Percentiles rank a stretch among this genome's conserved stretches.
phyloP scores from a whole-genome alignment of 2,329 filamentous ascomycete genomes.

The Alternaria ethzedia region DNA sequence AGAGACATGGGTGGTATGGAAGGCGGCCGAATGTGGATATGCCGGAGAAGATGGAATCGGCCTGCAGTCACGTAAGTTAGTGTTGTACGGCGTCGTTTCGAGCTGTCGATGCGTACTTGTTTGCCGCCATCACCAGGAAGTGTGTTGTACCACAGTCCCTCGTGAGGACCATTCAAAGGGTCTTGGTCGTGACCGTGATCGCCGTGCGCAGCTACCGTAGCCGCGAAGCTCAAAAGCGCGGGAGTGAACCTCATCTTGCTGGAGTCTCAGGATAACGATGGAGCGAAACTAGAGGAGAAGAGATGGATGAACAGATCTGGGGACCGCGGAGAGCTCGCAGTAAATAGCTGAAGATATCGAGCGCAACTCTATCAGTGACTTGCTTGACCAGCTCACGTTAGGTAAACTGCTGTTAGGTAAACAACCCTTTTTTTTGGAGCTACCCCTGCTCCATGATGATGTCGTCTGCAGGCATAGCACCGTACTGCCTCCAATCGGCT shows the following conservation, averaged over 20 bases:
- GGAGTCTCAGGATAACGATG: neutral
- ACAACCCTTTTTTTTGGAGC: constrained; percentile 32
- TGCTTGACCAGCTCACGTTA: constrained; percentile 41
- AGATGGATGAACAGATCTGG: neutral
- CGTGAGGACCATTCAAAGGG: constrained; percentile 70
- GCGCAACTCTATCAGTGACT: constrained; percentile 31
- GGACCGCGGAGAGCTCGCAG: constrained; percentile 15
- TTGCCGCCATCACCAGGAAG: constrained; percentile 84
- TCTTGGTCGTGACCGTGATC: constrained; percentile 64
- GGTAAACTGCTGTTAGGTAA: constrained; percentile 47
- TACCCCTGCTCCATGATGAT: constrained; percentile 31
- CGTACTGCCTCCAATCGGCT: constrained; percentile 28
- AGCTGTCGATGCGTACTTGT: constrained; percentile 62
- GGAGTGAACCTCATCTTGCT: constrained; percentile 38
- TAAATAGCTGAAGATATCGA: constrained; percentile 29
- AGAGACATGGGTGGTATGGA: constrained; percentile 77
- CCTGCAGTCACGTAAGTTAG: constrained; percentile 56
- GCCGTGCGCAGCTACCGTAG: constrained; percentile 65
- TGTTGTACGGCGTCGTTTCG: neutral
- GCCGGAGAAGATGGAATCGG: constrained; percentile 86
- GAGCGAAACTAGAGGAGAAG: constrained; percentile 3
- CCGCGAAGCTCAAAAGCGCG: constrained; percentile 50
- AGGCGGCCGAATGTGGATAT: constrained; percentile 85
- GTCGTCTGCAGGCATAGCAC: constrained; percentile 30
- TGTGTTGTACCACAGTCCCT: constrained; percentile 81